Evolutionary conservation across 2,329 filamentous ascomycete species (phyloP).

Genomic region (Cladosporium velox): DNA sequence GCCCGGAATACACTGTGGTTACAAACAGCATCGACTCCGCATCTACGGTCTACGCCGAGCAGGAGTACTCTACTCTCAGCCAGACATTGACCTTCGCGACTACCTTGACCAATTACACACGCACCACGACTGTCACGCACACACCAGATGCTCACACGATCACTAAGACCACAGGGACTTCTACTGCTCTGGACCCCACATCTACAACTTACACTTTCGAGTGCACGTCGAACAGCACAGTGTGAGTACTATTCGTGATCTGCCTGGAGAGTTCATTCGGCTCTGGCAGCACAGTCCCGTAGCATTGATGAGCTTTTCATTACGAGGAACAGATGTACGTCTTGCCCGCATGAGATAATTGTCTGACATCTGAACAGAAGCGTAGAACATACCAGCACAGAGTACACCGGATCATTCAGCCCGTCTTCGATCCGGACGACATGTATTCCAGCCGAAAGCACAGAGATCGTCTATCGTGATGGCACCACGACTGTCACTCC

Average conservation of each 20-base stretch:
- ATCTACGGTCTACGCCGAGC: neutral
- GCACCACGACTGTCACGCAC: conserved; percentile 10
- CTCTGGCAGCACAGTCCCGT: neutral
- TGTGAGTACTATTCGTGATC: neutral
- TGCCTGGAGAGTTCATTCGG: neutral
- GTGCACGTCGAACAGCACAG: conserved; percentile 11
- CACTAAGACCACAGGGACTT: conserved; percentile 6
- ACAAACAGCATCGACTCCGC: neutral
- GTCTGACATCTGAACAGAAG: neutral
- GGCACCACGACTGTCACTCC: conserved; percentile 13
- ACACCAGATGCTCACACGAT: conserved; percentile 5
- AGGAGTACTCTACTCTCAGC: neutral
- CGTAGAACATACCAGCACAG: conserved; percentile 7
- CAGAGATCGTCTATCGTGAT: neutral
- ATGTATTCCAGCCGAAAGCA: neutral
- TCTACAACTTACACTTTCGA: conserved; percentile 11
- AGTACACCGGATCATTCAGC: conserved; percentile 9
- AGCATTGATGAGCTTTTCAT: neutral
- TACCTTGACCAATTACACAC: conserved; percentile 3
- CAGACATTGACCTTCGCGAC: conserved; percentile 6
- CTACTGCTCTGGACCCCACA: conserved; percentile 10
- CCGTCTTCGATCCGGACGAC: conserved; percentile 10
- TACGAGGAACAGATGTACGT: neutral
- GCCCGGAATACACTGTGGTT: neutral
- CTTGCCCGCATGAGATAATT: neutral